Base-by-base conservation (phyloP, 2,329 filamentous ascomycete species). In the Hirsutella minnesotensis region DNA sequence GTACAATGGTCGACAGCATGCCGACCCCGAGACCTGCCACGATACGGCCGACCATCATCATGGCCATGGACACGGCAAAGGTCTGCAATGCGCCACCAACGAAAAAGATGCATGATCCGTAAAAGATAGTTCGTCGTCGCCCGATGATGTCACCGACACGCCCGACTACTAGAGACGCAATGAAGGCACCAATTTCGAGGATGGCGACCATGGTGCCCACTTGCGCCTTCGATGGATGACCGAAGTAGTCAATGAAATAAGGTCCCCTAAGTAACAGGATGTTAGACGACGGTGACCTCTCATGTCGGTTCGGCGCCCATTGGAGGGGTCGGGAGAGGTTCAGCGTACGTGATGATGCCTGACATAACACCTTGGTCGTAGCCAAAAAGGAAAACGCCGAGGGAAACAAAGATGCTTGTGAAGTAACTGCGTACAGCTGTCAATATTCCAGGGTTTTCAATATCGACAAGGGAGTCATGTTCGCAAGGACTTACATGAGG, bases 181-280 rank as follows among this genome's bases (percentile, higher is more conserved):
- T 83, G 48, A 98, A 84, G 31, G 92, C 92, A 46, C 92, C 92
- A 42, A 96, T 71, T 66, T 95, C 90, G 46, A 98, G 75, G 54
- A 98, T 96, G 51, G 92, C 90, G 45, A 98, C 92, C 83, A 96
- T 96, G 22, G 89, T 96, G 46, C 90, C 92, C 46, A 98, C 81
- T 60, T 95, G 79, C 38, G 88, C 86, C 53, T 78, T 77, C 20
- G 86, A 83, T 18, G 92, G 92, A 54, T 96, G 80, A 55, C 89
- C 73, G 65, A 98, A 96, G 62, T 95, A 95, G 59, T 89, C 79
- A 61, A 82, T 86, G 61, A 98, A 98, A 62, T 83, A 85, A 9
- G 79, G 74, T 49, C 89, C 89, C 45, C 89, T 95, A 42, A n/a
- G 45, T 16, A 44, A 21, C 42, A 19, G 20, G 22, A 2, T 35